Base-by-base conservation (phyloP, 208 protist genomes). In the Leishmania major region DNA sequence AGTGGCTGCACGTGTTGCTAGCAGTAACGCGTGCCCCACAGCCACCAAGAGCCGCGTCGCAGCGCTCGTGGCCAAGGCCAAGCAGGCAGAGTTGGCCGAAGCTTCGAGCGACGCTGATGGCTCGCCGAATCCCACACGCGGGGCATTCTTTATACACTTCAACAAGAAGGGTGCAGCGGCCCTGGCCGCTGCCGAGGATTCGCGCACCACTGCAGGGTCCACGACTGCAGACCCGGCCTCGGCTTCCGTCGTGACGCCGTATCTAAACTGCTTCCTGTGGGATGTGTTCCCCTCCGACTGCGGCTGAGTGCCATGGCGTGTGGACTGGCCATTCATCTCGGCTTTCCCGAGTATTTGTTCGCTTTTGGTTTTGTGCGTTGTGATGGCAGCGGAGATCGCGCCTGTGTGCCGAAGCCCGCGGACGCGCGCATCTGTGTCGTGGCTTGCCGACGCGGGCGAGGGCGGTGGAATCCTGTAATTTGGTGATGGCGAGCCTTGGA, bases 1-100 rank as follows among this genome's bases (percentile, higher is more conserved):
- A 1, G 45, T 96, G 7, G 43, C 83, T n/a, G 82, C 80, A 10
- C 91, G 90, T n/a, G 67, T 91, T 43, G 45, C 59, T 43, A 87
- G 80, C 79, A 94, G 82, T 71, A 84, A 90, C 8, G 10, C 2
- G 22, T 83, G 85, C 62, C 5, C 49, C 22, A 22, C 73, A 5
- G 25, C 53, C 17, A 53, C 69, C 31, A 84, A 85, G 55, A 57
- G 5, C 15, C 72, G 40, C 1, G 72, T 90, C 25, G 77, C 60
- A 28, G 59, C 37, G 19, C 47, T 86, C n/a, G 45, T 83, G 5
- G 7, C 8, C 4, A 19, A 10, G 0, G 83, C 83, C 22, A 83
- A 77, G 35, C 22, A 83, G 64, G 59, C 19, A 31, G 82, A 82
- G 62, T 31, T 35, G 1, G 77, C 45, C 55, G 75, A 73, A 47